Conservation (phyloP, 371 early-diverging fungal genomes). For the Apophysomyces variabilis region DNA sequence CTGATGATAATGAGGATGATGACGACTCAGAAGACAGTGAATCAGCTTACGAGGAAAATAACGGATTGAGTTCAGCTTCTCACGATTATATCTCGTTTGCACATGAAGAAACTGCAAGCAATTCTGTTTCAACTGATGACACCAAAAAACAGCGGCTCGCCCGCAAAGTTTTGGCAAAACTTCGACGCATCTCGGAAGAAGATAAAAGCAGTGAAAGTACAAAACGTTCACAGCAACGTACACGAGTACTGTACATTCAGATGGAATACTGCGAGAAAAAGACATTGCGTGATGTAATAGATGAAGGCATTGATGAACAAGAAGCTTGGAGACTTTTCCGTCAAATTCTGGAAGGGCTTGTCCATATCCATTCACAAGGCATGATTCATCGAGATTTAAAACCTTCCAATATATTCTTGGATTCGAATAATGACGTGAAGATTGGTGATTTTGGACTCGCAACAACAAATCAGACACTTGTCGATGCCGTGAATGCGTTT, state of each 20-base stretch:
- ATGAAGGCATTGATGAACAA: slow-evolving; percentile 75
- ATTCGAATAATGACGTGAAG: slow-evolving; percentile 86
- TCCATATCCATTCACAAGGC: slow-evolving; percentile 82
- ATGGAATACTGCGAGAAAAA: slow-evolving; percentile 98
- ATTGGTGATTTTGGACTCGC: slow-evolving; percentile 99
- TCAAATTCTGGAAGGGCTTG: slow-evolving; percentile 89
- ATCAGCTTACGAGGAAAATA: slow-evolving; percentile 29
- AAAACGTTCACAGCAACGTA: slow-evolving; percentile 33
- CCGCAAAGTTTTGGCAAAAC: slow-evolving; percentile 17
- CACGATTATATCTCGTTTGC: slow-evolving; percentile 45
- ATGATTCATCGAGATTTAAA: slow-evolving; percentile 99
- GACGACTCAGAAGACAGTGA: slow-evolving; percentile 48
- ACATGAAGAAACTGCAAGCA: slow-evolving; percentile 18
- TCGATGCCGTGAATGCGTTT: slow-evolving; percentile 47
- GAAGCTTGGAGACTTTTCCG: slow-evolving; percentile 74
- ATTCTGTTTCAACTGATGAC: slow-evolving; percentile 3
- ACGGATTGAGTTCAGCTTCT: slow-evolving; percentile 22
- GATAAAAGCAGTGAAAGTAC: slow-evolving; percentile 33
- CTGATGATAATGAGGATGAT: slow-evolving; percentile 53
- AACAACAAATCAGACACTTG: slow-evolving; percentile 69
- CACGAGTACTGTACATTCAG: slow-evolving; percentile 87
- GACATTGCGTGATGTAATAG: slow-evolving; percentile 88
- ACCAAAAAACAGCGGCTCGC: slow-evolving; percentile 9
- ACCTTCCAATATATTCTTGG: slow-evolving; percentile 95
- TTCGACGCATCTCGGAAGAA: slow-evolving; percentile 15